These are phyloP conservation scores for Penicillium italicum DNA, from an alignment of 2,329 filamentous ascomycete genomes.

Conservation along the genomic window DNA sequence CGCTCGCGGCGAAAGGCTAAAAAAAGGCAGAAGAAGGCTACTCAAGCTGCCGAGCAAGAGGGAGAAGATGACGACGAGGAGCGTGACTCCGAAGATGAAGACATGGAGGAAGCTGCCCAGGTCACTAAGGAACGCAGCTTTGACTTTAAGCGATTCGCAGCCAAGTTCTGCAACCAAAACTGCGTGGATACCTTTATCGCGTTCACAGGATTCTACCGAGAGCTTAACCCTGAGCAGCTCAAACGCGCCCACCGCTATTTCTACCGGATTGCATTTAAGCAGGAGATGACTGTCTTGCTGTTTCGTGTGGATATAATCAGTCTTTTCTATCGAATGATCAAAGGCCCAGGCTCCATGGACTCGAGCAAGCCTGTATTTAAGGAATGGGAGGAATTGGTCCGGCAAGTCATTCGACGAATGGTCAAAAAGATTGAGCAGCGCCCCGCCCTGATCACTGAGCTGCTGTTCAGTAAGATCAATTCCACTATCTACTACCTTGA, in stretches of 20 bases:
- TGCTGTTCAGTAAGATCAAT: slow-evolving; percentile 90
- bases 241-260: slow-evolving; percentile 93
- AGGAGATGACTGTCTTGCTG: slow-evolving; percentile 82
- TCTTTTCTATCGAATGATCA: slow-evolving; percentile 86
- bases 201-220: slow-evolving; percentile 74
- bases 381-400: slow-evolving; percentile 88
- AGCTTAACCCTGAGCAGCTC: slow-evolving; percentile 73
- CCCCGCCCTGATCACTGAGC: slow-evolving; percentile 80
- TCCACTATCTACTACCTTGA: slow-evolving; percentile 83
- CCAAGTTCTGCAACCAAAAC: slow-evolving; percentile 75
- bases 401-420: slow-evolving; percentile 77
- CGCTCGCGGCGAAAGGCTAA: slow-evolving; percentile 72
- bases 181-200: slow-evolving; percentile 85
- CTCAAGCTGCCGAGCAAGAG: slow-evolving; percentile 43
- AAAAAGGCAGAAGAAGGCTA: slow-evolving; percentile 60
- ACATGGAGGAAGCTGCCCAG: slow-evolving; percentile 66
- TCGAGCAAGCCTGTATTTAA: slow-evolving; percentile 63
- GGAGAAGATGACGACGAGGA: slow-evolving; percentile 56
- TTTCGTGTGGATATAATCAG: slow-evolving; percentile 89
- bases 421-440: slow-evolving; percentile 81
- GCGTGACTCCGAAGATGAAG: slow-evolving; percentile 65
- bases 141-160: slow-evolving; percentile 80
- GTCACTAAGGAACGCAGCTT: slow-evolving; percentile 83
- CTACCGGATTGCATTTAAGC: slow-evolving; percentile 90
- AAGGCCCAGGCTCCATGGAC: slow-evolving; percentile 75